A percentile compares a stretch with the other conserved stretches of the same genome.
Conservation (phyloP, 2,329 filamentous ascomycete species). For the Ophiostoma triangulosporum region DNA sequence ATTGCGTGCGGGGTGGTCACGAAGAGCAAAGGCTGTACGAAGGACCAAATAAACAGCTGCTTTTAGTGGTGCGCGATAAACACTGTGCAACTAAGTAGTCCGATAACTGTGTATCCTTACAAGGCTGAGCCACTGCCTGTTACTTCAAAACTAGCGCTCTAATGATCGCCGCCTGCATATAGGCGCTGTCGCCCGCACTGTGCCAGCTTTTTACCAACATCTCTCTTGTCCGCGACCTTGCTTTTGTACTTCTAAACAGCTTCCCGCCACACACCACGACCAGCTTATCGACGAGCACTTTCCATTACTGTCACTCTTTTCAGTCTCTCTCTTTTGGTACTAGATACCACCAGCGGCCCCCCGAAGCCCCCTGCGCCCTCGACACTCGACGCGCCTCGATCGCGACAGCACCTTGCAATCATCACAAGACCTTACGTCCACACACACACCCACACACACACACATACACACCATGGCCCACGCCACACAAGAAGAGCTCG, state of each 20-base stretch:
- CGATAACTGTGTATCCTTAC: conserved; percentile 8
- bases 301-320: background rate
- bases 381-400: background rate
- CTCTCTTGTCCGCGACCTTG: background rate
- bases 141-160: background rate
- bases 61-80: conserved; percentile 4
- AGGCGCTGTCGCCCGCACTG: background rate
- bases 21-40: background rate
- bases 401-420: background rate
- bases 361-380: background rate
- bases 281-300: background rate
- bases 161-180: background rate
- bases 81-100: background rate
- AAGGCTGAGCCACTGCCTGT: conserved; percentile 1
- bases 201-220: background rate
- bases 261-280: background rate
- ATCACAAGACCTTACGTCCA: background rate
- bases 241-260: background rate
- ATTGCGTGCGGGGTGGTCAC: background rate
- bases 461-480: conserved; percentile 5
- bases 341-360: background rate
- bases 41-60: background rate
- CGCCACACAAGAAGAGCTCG: conserved; percentile 22
- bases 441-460: background rate
- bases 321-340: background rate